Evolutionary conservation across 2,329 filamentous ascomycete species (phyloP).

Genomic region (Calonectria montana): DNA sequence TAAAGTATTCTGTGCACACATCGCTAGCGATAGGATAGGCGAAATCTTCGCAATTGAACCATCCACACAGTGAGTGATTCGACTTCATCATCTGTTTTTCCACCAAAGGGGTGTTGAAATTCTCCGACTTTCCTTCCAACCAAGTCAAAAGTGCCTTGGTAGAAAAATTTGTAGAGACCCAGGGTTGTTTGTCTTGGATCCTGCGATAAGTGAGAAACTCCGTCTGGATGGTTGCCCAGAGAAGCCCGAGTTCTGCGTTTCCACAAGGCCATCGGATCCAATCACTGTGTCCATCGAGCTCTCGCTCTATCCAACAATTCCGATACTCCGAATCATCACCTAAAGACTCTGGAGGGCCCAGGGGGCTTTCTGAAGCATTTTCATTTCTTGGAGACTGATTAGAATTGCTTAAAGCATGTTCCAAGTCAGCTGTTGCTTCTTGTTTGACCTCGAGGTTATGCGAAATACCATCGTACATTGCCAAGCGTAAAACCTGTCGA

Average conservation of each 20-base stretch:
- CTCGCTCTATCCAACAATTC: too few relatives aligned
- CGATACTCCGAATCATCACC: too few relatives aligned
- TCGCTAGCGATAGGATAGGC: background rate
- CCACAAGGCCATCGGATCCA: slow-evolving; percentile 1
- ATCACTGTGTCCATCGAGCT: background rate
- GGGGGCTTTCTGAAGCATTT: too few relatives aligned
- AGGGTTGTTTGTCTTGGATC: background rate
- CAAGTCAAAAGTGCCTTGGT: background rate
- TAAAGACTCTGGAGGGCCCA: too few relatives aligned
- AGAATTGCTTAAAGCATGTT: too few relatives aligned
- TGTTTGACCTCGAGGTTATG: too few relatives aligned
- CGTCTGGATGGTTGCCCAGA: slow-evolving; percentile 27
- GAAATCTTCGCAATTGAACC: background rate
- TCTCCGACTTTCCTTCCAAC: background rate
- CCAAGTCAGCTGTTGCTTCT: too few relatives aligned
- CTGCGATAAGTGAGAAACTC: slow-evolving; percentile 30
- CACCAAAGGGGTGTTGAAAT: background rate
- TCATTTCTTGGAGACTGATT: too few relatives aligned
- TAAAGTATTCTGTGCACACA: background rate
- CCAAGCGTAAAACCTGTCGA: background rate
- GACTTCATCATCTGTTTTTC: background rate
- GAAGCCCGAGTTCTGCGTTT: background rate
- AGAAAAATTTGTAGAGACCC: slow-evolving; percentile 20
- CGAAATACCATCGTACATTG: too few relatives aligned
- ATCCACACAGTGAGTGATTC: background rate